phyloP scores from a whole-genome alignment of 441 rosid species.

The Croton setiger region DNA sequence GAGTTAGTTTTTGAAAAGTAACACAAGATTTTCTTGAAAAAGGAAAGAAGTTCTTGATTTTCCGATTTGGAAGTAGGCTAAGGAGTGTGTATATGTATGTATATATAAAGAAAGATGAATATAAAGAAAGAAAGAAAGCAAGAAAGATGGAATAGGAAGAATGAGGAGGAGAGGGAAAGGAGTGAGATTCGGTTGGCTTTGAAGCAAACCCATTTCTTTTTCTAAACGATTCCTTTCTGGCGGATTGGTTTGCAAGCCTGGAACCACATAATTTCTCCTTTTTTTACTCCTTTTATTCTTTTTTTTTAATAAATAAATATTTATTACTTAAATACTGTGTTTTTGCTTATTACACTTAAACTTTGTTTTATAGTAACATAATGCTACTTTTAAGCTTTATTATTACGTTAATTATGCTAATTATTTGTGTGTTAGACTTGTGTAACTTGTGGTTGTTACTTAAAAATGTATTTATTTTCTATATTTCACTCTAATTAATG shows the following conservation, averaged over 20 bases:
- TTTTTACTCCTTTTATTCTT: slow-evolving; percentile 2
- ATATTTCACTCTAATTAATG: too few relatives aligned
- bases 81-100: slow-evolving; percentile 9
- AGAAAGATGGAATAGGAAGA: slow-evolving; percentile 29
- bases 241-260: slow-evolving; percentile 88
- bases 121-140: slow-evolving; percentile 8
- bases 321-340: background rate
- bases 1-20: too few relatives aligned
- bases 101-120: slow-evolving; percentile 12
- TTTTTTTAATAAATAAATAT: slow-evolving; percentile 10
- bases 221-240: slow-evolving; percentile 53
- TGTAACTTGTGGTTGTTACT: too few relatives aligned
- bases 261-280: slow-evolving; percentile 50
- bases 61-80: slow-evolving; percentile 33
- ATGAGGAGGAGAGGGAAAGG: slow-evolving; percentile 36
- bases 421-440: too few relatives aligned
- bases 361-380: too few relatives aligned
- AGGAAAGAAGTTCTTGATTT: slow-evolving; percentile 33
- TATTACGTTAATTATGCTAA: too few relatives aligned
- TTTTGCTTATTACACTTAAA: background rate
- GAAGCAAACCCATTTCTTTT: slow-evolving; percentile 82
- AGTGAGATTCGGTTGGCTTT: slow-evolving; percentile 68
- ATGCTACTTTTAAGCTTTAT: too few relatives aligned
- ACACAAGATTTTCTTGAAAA: slow-evolving; percentile 20
- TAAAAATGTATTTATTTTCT: too few relatives aligned